Evolutionary conservation across 495 filamentous ascomycete species (phyloP), one percentile per base, ranked within the genome.

Genomic region (Alectoria sarmentosa): DNA sequence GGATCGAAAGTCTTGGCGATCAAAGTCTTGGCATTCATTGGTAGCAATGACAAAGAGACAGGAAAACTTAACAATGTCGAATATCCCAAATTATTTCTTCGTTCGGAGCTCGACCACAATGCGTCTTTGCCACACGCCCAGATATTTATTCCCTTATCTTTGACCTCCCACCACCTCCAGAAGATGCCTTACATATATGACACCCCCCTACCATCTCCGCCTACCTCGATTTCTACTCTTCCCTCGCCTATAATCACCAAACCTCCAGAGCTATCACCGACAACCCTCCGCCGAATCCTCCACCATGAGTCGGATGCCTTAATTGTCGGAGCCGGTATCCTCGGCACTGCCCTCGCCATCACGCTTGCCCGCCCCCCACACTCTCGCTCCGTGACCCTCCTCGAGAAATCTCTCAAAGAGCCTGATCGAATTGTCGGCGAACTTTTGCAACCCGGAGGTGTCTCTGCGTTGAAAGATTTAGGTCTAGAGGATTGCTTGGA

Each of bases 391-490:
- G 92, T 98, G 21, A 82, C 96, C n/a, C 78, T 98, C 58, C 83
- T 98, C 28, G 94, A 98, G 76, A 80, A 81, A 67, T 93, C 88
- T 75, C 78, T 96, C 73, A 92, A 93, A 76, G 90, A 97, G 77
- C 94, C 94, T 17, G 91, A 98, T 78, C 87, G 94, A 62, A 98
- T 98, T 70, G 92, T 98, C 28, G 94, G 94, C 62, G 94, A 98
- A 78, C 76, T 98, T 65, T 77, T 98, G 71, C 94, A 98, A 74
- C 94, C 94, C 6, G 94, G 94, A 38, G 94, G 94, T 49, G 86
- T 96, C 46, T 76, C 80, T 52, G 92, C 95, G 26, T 79, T 98
- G 66, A 81, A 87, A 70, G 85, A 88, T 68, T 77, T 98, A 60
- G 95, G 95, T 10, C 75, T 98, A 60, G 74, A 74, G 54, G 84